Base-by-base conservation (phyloP, 108 stramenopile species). In the Fistulifera pelliculosa region DNA sequence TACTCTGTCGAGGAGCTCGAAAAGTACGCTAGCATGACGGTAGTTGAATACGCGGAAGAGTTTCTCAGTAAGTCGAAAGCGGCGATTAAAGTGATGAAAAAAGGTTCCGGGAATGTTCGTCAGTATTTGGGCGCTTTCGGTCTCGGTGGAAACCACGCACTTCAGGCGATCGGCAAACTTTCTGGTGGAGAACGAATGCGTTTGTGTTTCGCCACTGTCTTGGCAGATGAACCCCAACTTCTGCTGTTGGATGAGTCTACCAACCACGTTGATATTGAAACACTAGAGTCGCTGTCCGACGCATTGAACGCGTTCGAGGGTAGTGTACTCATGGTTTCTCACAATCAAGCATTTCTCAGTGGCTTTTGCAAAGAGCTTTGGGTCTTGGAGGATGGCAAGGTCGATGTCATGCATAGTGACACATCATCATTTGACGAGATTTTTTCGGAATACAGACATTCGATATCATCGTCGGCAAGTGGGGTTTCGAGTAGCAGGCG, bases 261-360 rank as follows among this genome's bases (percentile, higher is more conserved):
- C 16, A 94, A 94, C 56, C 90, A 94, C 65, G 43, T 95, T 44
- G 96, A 97, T 70, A 58, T 93, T 24, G 94, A 97, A 66, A 85
- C 87, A 11, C 70, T 96, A 11, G 94, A 93, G 38, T 85, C 93
- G 8, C 73, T 97, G 52, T 64, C 81, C 39, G 60, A 68, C 0
- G 94, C 90, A 12, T 38, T 97, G 22, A 53, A 72, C 38, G 62
- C 54, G 18, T 97, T 74, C 63, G 47, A 75, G 38, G 96, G 96
- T 23, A 85, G 87, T 2, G 85, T 96, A 19, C 64, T 94, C 41
- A 76, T 94, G 60, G 88, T 97, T 8, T 69, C 74, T 35, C 96
- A 97, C 74, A 93, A 97, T 65, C 89, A 82, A 64, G 71, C 50
- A 11, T 86, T 86, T 42, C 47, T 87, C 25, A 64, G 68, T 43